These are phyloP conservation scores for Circinella umbellata DNA, from an alignment of 371 early-diverging fungal genomes.

Conservation along the genomic window DNA sequence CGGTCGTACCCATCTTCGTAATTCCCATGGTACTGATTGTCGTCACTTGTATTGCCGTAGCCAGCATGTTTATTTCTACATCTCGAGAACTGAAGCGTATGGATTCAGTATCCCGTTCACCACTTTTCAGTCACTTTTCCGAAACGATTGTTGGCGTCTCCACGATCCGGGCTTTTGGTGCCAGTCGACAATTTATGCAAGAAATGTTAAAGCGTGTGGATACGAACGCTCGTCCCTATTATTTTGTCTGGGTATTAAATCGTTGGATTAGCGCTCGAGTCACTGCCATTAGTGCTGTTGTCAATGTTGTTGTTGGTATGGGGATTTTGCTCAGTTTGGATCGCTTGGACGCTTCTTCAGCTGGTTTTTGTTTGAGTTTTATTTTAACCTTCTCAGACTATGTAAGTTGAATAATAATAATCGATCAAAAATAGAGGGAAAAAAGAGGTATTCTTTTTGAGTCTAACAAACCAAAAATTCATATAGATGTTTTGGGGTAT, in stretches of 20 bases:
- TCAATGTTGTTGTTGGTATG: slow-evolving; percentile 62
- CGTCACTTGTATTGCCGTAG: slow-evolving; percentile 54
- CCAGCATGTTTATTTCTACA: slow-evolving; percentile 70
- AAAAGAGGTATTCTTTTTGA: too few species aligned
- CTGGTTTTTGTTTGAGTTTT: slow-evolving; percentile 78
- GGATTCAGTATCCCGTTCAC: slow-evolving; percentile 79
- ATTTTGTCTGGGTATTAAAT: slow-evolving; percentile 77
- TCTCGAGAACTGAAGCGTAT: slow-evolving; percentile 92
- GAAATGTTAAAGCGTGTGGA: slow-evolving; percentile 62
- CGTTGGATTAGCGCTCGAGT: slow-evolving; percentile 84
- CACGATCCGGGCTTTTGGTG: slow-evolving; percentile 84
- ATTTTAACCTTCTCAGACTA: slow-evolving; percentile 73
- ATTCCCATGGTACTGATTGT: slow-evolving; percentile 57
- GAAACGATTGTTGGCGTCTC: slow-evolving; percentile 71
- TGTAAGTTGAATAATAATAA: slow-evolving; percentile 21
- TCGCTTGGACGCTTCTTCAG: slow-evolving; percentile 67
- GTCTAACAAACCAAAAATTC: background rate
- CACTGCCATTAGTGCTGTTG: slow-evolving; percentile 65
- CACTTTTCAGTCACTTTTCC: slow-evolving; percentile 78
- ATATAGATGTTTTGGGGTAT: slow-evolving; percentile 67
- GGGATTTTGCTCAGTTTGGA: slow-evolving; percentile 50
- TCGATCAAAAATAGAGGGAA: background rate
- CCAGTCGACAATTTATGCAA: slow-evolving; percentile 59
- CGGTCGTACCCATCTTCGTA: slow-evolving; percentile 57
- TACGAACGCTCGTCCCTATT: slow-evolving; percentile 71